Evolutionary conservation across 2,329 filamentous ascomycete genomes (phyloP).

Genomic region (Nannizziopsis barbatae): DNA sequence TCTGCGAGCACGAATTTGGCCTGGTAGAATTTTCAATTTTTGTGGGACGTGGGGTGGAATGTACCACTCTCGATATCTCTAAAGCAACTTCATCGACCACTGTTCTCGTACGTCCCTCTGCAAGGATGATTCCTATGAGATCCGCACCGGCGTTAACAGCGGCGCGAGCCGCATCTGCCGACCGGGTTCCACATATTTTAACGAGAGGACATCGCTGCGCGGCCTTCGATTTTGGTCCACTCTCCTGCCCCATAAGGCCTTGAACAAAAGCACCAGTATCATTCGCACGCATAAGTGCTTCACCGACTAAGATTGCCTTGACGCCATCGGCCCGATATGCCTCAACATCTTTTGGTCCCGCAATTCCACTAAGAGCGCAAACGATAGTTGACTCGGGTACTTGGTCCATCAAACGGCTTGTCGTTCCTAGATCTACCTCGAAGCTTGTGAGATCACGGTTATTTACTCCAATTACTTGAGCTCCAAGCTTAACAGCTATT

Average conservation of each 20-base stretch:
- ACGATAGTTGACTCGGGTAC: constrained; percentile 78
- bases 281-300: constrained; percentile 85
- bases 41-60: constrained; percentile 34
- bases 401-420: constrained; percentile 73
- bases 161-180: constrained; percentile 63
- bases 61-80: constrained; percentile 69
- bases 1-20: constrained; percentile 21
- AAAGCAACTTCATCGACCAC: constrained; percentile 68
- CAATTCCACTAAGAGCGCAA: constrained; percentile 89
- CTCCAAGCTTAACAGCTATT: constrained; percentile 70
- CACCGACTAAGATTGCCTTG: constrained; percentile 84
- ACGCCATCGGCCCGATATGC: constrained; percentile 83
- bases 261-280: constrained; percentile 74
- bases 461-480: constrained; percentile 92
- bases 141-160: constrained; percentile 83
- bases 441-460: constrained; percentile 95
- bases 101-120: constrained; percentile 66
- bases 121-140: constrained; percentile 84
- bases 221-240: constrained; percentile 17
- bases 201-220: constrained; percentile 49
- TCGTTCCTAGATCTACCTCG: constrained; percentile 89
- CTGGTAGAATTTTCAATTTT: constrained; percentile 14
- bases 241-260: constrained; percentile 58
- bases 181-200: constrained; percentile 91
- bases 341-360: constrained; percentile 73